Base-by-base conservation (phyloP, 2,329 filamentous ascomycete species). In the Colletotrichum sp. region DNA sequence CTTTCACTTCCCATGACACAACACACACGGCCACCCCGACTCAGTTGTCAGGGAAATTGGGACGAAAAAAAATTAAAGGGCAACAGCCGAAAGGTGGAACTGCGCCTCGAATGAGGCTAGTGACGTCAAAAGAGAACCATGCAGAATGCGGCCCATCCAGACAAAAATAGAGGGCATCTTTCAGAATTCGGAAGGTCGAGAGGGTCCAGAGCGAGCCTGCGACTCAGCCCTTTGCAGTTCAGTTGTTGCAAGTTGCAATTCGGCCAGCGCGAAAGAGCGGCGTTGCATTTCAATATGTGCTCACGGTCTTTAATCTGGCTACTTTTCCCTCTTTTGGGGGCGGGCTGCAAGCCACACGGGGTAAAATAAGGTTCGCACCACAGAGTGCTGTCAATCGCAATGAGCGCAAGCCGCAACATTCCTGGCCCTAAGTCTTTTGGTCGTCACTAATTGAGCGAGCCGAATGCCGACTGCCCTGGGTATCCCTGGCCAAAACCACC, bases 381-480 rank as follows among this genome's bases (percentile, higher is more conserved):
- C 13, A 28, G 12, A 36, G 59, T 12, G 69, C 63, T 13, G 44
- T 67, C 21, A 34, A 32, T 15, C n/a, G 44, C 21, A 44, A 24
- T 49, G 26, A 52, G n/a, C 67, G 52, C 62, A 34, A 52, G 44
- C 44, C 6, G 44, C 44, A 52, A 52, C 44, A 52, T 21, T 52
- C 44, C 44, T 52, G 44, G 44, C 7, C 44, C 44, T 52, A 52
- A 21, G 10, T 52, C 59, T 57, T 57, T 69, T 64, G 71, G 59
- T 59, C 65, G 64, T 69, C 74, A 69, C 64, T 52, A 55, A 52
- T 65, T 69, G 63, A 39, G 49, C 30, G 65, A 71, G 71, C 75
- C 66, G 71, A 71, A 71, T 70, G 66, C 75, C 60, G 75, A 75
- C 30, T 44, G 44, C 34, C 62, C 52, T 64, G 75, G 64, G 67